phyloP scores from a whole-genome alignment of 1,139 yeast genomes.

The Taiozyma sp. region DNA sequence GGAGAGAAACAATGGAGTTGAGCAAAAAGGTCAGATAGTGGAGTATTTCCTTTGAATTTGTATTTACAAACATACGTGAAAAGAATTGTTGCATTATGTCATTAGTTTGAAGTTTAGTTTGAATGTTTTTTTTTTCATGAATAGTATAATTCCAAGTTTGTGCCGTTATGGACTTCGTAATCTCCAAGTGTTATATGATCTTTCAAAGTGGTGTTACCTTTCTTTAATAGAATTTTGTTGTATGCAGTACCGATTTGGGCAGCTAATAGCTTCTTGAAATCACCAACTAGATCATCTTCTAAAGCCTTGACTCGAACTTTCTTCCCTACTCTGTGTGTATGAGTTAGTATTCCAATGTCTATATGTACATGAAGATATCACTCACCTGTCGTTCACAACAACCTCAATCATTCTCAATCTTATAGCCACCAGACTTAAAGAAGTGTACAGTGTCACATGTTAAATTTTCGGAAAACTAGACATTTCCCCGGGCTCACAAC shows the following conservation, averaged over 20 bases:
- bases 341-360: slow-evolving; percentile 1
- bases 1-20: slow-evolving; percentile 1
- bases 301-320: slow-evolving; percentile 74
- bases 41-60: slow-evolving; percentile 56
- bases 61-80: not conserved
- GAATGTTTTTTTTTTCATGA: slow-evolving; percentile 27
- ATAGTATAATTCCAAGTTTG: slow-evolving; percentile 80
- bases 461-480: not conserved
- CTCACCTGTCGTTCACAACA: slow-evolving; percentile 41
- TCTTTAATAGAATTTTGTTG: slow-evolving; percentile 66
- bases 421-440: too few species aligned
- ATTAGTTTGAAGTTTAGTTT: not conserved
- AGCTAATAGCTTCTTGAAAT: slow-evolving; percentile 79
- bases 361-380: not conserved
- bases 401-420: slow-evolving; percentile 40
- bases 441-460: too few species aligned
- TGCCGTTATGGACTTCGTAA: slow-evolving; percentile 90
- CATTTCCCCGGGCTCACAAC: not conserved
- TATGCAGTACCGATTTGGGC: slow-evolving; percentile 76
- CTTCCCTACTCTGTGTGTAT: slow-evolving; percentile 64
- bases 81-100: not conserved
- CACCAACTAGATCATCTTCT: slow-evolving; percentile 85
- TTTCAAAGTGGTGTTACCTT: slow-evolving; percentile 76
- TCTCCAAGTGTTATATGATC: slow-evolving; percentile 90
- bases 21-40: slow-evolving; percentile 33